A percentile compares a stretch with the other conserved stretches of the same genome.
phyloP scores from a whole-genome alignment of 192 early-diverging fungal genomes.

The Helicostylum pulchrum region DNA sequence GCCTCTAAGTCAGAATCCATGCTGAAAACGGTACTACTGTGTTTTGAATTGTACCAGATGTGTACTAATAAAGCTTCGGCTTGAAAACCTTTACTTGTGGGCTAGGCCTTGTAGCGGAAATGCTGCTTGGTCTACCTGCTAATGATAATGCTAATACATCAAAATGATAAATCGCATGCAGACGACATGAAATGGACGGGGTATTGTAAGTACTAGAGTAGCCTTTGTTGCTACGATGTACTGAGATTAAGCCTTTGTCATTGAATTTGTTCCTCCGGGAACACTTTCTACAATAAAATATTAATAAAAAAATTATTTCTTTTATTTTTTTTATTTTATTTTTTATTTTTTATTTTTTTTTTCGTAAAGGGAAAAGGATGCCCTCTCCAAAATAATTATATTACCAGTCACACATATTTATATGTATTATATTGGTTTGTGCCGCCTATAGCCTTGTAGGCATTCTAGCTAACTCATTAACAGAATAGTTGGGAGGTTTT shows the following conservation, averaged over 20 bases:
- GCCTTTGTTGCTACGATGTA: constrained; percentile 31
- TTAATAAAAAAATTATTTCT: not conserved
- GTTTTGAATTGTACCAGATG: constrained; percentile 28
- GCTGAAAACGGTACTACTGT: constrained; percentile 56
- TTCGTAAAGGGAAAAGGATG: no score
- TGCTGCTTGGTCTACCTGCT: constrained; percentile 3
- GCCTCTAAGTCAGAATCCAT: constrained; percentile 77
- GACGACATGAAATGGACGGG: constrained; percentile 46
- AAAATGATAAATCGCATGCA: constrained; percentile 47
- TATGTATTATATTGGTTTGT: no score
- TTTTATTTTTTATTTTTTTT: no score
- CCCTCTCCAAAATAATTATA: no score
- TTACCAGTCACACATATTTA: no score
- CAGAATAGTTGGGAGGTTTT: no score
- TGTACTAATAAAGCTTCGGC: constrained; percentile 16
- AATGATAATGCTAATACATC: constrained; percentile 38
- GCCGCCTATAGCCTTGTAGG: no score
- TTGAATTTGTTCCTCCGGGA: constrained; percentile 16
- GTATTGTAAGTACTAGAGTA: constrained; percentile 58
- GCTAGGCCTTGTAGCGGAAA: constrained; percentile 29
- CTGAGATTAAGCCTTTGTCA: constrained; percentile 30
- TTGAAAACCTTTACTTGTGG: constrained; percentile 37
- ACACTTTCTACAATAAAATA: not conserved
- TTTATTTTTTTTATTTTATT: not conserved
- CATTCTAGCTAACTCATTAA: no score